Evolutionary conservation across 2,329 filamentous ascomycete genomes (phyloP).

Genomic region (Parastagonospora avenae): DNA sequence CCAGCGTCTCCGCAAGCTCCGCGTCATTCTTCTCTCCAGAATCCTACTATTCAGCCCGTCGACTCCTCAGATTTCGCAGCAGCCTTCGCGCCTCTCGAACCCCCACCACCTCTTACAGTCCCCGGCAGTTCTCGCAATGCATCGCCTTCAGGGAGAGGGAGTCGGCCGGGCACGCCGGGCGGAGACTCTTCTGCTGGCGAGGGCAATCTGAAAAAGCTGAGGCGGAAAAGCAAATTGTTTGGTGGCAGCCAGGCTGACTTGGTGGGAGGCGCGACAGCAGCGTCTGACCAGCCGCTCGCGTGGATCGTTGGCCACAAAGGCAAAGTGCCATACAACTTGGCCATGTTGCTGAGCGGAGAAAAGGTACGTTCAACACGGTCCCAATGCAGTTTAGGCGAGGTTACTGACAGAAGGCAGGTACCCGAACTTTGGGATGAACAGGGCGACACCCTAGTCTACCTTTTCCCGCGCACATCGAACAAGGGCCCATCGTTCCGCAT

Average conservation of each 20-base stretch:
- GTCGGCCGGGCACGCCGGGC: conserved; percentile 29
- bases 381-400: too few species aligned
- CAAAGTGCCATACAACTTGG: conserved; percentile 61
- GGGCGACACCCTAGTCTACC: conserved; percentile 67
- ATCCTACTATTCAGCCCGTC: conserved; percentile 36
- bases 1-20: conserved; percentile 23
- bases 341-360: conserved; percentile 56
- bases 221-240: conserved; percentile 44
- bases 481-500: conserved; percentile 66
- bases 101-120: conserved; percentile 32
- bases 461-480: conserved; percentile 63
- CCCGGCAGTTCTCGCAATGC: conserved; percentile 26
- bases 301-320: conserved; percentile 66
- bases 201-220: conserved; percentile 37
- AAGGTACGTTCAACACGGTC: too few species aligned
- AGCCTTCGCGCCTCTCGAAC: conserved; percentile 33
- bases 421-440: conserved; percentile 66
- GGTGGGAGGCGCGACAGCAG: conserved; percentile 6
- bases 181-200: conserved; percentile 19
- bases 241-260: conserved; percentile 32
- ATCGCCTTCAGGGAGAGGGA: conserved; percentile 30
- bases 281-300: conserved; percentile 46
- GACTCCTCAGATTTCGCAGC: conserved; percentile 15
- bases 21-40: conserved; percentile 16
- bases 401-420: conserved; percentile 47